Percentiles rank a stretch among this genome's conserved stretches.
Conservation (phyloP, 2,329 filamentous ascomycete genomes). For the Ilyonectria mors-panacis region DNA sequence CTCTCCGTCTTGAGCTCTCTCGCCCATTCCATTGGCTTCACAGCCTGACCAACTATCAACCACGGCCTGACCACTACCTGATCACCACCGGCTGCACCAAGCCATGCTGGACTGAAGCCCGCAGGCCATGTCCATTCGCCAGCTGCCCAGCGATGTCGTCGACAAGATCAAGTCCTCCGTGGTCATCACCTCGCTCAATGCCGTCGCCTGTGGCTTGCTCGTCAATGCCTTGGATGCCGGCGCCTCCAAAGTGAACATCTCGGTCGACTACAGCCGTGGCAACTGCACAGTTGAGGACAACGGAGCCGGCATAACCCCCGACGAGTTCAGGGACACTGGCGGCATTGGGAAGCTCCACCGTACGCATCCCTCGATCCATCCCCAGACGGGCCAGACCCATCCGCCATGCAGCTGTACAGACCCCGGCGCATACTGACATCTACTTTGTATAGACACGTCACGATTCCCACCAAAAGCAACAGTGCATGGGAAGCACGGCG, state of each 20-base stretch:
- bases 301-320: constrained; percentile 80
- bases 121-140: constrained; percentile 73
- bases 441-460: constrained; percentile 77
- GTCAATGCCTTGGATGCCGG: constrained; percentile 89
- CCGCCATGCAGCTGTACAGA: not conserved
- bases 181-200: constrained; percentile 81
- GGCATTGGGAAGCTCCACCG: constrained; percentile 82
- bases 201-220: constrained; percentile 79
- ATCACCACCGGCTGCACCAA: not conserved
- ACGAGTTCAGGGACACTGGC: constrained; percentile 79
- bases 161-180: constrained; percentile 89
- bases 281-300: constrained; percentile 88
- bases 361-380: constrained; percentile 59
- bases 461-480: constrained; percentile 68
- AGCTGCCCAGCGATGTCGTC: constrained; percentile 78
- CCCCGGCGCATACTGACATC: constrained; percentile 18
- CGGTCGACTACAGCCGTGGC: constrained; percentile 82
- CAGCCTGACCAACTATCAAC: not conserved
- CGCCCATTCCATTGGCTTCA: not conserved
- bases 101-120: not conserved
- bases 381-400: not conserved
- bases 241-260: constrained; percentile 77
- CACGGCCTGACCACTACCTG: not conserved
- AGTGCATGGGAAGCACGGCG: constrained; percentile 78
- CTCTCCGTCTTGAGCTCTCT: not conserved